A percentile compares a stretch with the other conserved stretches of the same genome.
These are phyloP conservation scores for Plasmodium malariae DNA, from an alignment of 169 alveolate species.

Conservation along the genomic window DNA sequence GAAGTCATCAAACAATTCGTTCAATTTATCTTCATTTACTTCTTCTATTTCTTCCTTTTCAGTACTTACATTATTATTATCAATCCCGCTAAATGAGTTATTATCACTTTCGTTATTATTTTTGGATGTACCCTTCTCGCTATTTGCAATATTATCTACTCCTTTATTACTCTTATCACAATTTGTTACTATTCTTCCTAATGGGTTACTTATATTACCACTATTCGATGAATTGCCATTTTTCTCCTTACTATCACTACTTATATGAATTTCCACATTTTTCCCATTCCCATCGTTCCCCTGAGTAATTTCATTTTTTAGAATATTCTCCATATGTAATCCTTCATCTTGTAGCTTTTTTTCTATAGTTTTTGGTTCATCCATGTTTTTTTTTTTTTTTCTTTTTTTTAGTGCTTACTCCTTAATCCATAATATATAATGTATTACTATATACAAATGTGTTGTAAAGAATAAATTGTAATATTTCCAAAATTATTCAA, in stretches of 20 bases:
- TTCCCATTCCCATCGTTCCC: neutral
- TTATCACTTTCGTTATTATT: constrained; percentile 5
- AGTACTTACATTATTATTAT: neutral
- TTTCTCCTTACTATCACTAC: neutral
- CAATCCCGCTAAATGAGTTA: neutral
- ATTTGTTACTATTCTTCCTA: neutral
- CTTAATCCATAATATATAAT: neutral
- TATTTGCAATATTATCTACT: constrained; percentile 9
- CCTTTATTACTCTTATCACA: neutral
- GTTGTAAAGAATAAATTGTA: neutral
- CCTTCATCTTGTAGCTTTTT: neutral
- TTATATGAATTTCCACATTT: too few species aligned
- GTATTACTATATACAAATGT: too few species aligned
- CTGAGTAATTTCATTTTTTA: neutral
- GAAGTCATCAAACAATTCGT: constrained; percentile 57
- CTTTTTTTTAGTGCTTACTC: neutral
- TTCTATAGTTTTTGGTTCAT: neutral
- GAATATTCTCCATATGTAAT: neutral
- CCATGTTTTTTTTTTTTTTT: neutral
- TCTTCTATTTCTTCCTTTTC: neutral
- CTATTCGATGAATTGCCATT: neutral
- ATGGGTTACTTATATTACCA: too few species aligned
- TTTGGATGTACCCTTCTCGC: neutral
- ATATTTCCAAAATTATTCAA: neutral
- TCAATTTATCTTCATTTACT: constrained; percentile 23